Percentiles rank a stretch among this genome's conserved stretches.
Evolutionary conservation across 345 rosid species (phyloP).

Genomic region (Hypericum perforatum): DNA sequence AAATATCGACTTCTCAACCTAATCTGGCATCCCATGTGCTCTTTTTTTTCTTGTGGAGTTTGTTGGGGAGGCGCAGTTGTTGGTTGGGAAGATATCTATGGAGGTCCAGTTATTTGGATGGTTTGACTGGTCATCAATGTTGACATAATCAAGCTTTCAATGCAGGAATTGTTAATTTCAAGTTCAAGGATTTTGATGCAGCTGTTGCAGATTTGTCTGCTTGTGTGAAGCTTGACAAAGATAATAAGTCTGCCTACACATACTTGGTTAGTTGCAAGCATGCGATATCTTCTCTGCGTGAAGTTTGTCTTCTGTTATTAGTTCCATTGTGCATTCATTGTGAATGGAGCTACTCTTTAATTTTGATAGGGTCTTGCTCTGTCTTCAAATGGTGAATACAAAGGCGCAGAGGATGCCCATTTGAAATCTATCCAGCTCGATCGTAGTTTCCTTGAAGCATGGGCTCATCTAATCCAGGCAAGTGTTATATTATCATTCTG

Average conservation of each 20-base stretch:
- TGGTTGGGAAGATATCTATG: too few species aligned
- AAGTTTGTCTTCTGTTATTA: background rate
- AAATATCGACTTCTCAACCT: too few species aligned
- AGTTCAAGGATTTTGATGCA: slow-evolving; percentile 82
- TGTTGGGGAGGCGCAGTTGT: too few species aligned
- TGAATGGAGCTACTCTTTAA: slow-evolving; percentile 13
- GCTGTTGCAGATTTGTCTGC: slow-evolving; percentile 73
- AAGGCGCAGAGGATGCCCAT: slow-evolving; percentile 79
- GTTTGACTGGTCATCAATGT: background rate
- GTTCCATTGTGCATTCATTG: slow-evolving; percentile 4
- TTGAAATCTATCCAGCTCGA: slow-evolving; percentile 77
- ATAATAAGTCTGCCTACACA: slow-evolving; percentile 84
- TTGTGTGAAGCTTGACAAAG: slow-evolving; percentile 72
- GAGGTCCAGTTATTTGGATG: too few species aligned
- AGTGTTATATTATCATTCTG: background rate
- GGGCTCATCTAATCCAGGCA: slow-evolving; percentile 93
- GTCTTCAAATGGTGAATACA: slow-evolving; percentile 69
- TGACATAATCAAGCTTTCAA: slow-evolving; percentile 12
- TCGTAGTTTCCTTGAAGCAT: slow-evolving; percentile 66
- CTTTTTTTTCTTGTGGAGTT: too few species aligned
- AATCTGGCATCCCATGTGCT: too few species aligned
- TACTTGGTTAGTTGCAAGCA: slow-evolving; percentile 53
- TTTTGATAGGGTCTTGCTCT: slow-evolving; percentile 61
- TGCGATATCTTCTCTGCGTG: slow-evolving; percentile 11
- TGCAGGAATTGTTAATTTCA: slow-evolving; percentile 90